These are phyloP conservation scores for Retiboletus flavoniger DNA, from an alignment of 1,284 basidiomycete genomes.

Conservation along the genomic window DNA sequence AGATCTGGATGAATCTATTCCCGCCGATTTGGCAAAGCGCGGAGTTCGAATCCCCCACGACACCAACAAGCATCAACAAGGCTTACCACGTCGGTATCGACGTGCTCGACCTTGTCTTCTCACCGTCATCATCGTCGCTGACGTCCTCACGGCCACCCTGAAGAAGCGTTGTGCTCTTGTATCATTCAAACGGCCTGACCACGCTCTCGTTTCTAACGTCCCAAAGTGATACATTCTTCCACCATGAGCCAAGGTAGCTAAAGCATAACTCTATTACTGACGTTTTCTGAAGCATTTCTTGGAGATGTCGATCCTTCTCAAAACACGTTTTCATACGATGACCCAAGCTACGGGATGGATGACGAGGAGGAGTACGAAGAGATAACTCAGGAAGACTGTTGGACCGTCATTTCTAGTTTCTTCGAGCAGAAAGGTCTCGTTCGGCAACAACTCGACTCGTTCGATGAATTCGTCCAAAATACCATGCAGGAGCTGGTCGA, in stretches of 20 bases:
- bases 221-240: background rate
- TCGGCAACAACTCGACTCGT: constrained; percentile 96
- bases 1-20: constrained; percentile 1
- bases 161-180: background rate
- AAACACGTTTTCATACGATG: constrained; percentile 56
- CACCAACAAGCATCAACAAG: constrained; percentile 29
- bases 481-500: constrained; percentile 99
- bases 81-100: constrained; percentile 25
- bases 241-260: constrained; percentile 46
- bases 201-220: background rate
- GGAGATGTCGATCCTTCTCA: constrained; percentile 49
- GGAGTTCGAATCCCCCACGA: constrained; percentile 15
- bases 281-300: constrained; percentile 29
- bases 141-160: background rate
- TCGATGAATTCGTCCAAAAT: constrained; percentile 99
- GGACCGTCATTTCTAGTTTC: constrained; percentile 95
- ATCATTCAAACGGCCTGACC: background rate
- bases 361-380: constrained; percentile 68
- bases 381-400: constrained; percentile 92
- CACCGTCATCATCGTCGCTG: constrained; percentile 8
- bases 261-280: constrained; percentile 22
- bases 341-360: constrained; percentile 55
- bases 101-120: constrained; percentile 15
- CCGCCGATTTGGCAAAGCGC: background rate
- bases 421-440: constrained; percentile 98